Percentiles rank a stretch among this genome's conserved stretches.
Conservation (phyloP, 768 basidiomycete species). For the Suillus variegatus region DNA sequence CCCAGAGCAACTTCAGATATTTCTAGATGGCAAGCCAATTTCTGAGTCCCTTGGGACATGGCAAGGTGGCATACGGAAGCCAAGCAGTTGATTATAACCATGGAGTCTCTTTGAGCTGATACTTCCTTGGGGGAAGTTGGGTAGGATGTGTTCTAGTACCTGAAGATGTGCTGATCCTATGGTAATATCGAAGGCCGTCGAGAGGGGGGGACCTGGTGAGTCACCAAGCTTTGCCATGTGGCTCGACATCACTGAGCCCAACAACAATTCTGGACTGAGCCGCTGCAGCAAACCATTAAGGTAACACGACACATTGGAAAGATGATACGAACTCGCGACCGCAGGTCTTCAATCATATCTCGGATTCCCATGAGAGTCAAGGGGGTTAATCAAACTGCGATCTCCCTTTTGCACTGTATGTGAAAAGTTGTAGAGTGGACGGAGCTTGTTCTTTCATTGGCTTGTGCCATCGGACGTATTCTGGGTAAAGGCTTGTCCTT, state of each 20-base stretch:
- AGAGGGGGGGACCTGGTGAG: conserved; percentile 15
- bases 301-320: background rate
- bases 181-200: conserved; percentile 41
- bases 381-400: conserved; percentile 56
- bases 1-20: conserved; percentile 3
- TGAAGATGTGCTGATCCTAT: conserved; percentile 43
- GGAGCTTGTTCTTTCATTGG: background rate
- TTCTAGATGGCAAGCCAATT: background rate
- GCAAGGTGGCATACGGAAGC: background rate
- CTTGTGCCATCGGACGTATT: background rate
- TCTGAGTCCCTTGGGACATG: background rate
- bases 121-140: background rate
- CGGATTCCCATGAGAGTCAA: conserved; percentile 47
- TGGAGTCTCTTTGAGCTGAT: background rate
- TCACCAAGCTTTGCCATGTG: conserved; percentile 38
- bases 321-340: conserved; percentile 41
- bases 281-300: conserved; percentile 26
- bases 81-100: background rate
- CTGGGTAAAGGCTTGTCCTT: background rate
- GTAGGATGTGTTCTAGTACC: conserved; percentile 46
- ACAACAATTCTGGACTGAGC: conserved; percentile 37
- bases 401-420: conserved; percentile 14
- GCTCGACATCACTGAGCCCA: conserved; percentile 44
- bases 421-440: background rate
- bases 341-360: conserved; percentile 49